Base-by-base conservation (phyloP, 805 yeast genomes). In the Komagataella phaffii region DNA sequence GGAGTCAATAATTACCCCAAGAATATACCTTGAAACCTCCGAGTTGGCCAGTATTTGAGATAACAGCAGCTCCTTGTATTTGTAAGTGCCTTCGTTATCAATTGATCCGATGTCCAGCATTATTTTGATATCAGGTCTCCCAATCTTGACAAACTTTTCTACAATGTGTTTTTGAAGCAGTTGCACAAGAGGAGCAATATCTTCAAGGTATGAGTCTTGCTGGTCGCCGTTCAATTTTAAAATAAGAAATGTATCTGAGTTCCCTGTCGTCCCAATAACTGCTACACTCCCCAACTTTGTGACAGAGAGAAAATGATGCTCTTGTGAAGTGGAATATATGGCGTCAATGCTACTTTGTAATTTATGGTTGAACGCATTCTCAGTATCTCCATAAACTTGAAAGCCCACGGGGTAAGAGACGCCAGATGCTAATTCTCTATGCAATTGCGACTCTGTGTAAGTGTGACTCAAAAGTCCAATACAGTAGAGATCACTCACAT, bases 371-470 rank as follows among this genome's bases (percentile, higher is more conserved):
- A 45, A 50, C 6, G 46, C 36, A 24, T 30, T 14, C 7, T 21
- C 40, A 36, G 55, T 56, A 14, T 47, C 18, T 3, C 44, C 49
- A 7, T 51, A 51, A 7, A 61, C 58, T 36, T 61, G 61, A 57
- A 74, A 74, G 0, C 80, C 80, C 17, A 77, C 72, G 1, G 80
- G 73, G 60, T 68, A 75, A 0, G 80, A 72, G 19, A 68, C 60
- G 1, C 80, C 80, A 6, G 78, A 73, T n/a, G 70, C 71, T 53
- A 76, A 58, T 55, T 75, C 80, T 53, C 80, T 60, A 63, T 75
- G 79, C 52, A 72, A 58, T 57, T 75, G 80, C 24, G 76, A 72
- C 59, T 76, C 80, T 30, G 70, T 56, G 46, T 73, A 64, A 3
- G 72, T 63, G 2, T 76, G 66, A 36, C 72, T 69, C 6, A 76